Percentiles rank a stretch among this genome's conserved stretches.
These are phyloP conservation scores for Tephrocybe sp. DNA, from an alignment of 768 basidiomycete species.

Conservation along the genomic window DNA sequence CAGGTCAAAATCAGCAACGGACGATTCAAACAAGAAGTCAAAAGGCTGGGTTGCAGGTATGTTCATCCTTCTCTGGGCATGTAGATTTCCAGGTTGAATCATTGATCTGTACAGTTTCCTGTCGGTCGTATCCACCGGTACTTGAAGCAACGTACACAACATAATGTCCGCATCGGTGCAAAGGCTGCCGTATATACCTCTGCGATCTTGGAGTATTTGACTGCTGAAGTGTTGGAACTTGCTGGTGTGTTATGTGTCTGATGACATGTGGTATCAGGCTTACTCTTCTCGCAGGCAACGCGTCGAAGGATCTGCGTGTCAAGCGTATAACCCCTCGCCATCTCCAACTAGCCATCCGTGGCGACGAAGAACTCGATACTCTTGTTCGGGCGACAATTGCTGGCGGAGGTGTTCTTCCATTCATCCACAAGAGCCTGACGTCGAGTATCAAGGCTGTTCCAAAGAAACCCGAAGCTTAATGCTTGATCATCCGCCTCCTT, in stretches of 20 bases:
- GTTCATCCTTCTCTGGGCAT: constrained; percentile 8
- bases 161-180: constrained; percentile 95
- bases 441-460: constrained; percentile 42
- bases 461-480: constrained; percentile 47
- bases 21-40: constrained; percentile 71
- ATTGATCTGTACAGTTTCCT: constrained; percentile 67
- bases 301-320: constrained; percentile 94
- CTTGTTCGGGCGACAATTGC: constrained; percentile 94
- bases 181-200: constrained; percentile 98
- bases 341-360: constrained; percentile 93
- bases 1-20: constrained; percentile 32
- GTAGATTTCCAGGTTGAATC: not conserved
- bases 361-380: constrained; percentile 96
- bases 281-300: constrained; percentile 64
- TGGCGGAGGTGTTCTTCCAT: constrained; percentile 84
- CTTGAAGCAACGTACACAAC: constrained; percentile 87
- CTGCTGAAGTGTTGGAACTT: constrained; percentile 93
- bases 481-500: not conserved
- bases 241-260: constrained; percentile 62
- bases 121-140: constrained; percentile 98
- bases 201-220: constrained; percentile 94
- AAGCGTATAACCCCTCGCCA: constrained; percentile 98
- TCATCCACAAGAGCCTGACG: constrained; percentile 86
- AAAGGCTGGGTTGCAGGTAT: constrained; percentile 86
- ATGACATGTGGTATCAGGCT: not conserved